Evolutionary conservation across 768 basidiomycete species (phyloP).

Genomic region (Tricholomella constricta): DNA sequence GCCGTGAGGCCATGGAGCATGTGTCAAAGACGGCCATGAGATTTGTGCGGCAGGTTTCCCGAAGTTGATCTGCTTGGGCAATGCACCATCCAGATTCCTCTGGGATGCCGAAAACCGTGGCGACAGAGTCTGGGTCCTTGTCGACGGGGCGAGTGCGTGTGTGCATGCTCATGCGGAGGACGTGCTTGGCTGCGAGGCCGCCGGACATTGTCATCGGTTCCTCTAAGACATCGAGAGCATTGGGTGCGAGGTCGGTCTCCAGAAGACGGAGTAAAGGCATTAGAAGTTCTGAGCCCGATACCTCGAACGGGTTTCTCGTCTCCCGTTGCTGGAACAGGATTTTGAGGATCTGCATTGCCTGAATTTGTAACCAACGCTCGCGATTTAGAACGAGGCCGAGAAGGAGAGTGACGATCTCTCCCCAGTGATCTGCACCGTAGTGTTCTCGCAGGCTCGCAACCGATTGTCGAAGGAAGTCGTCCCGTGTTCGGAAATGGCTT

Average conservation of each 20-base stretch:
- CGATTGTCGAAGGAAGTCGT: conserved; percentile 92
- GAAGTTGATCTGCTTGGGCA: conserved; percentile 61
- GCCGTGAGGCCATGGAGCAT: conserved; percentile 68
- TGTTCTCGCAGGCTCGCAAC: conserved; percentile 84
- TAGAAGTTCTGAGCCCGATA: conserved; percentile 81
- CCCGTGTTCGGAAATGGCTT: conserved; percentile 84
- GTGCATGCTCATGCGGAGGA: conserved; percentile 92
- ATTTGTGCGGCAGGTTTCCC: conserved; percentile 70
- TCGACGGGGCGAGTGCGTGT: conserved; percentile 39
- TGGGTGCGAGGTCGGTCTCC: conserved; percentile 81
- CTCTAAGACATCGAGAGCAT: conserved; percentile 92
- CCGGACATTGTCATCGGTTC: conserved; percentile 82
- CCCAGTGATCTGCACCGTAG: conserved; percentile 74
- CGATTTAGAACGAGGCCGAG: conserved; percentile 84
- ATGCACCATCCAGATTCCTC: conserved; percentile 88
- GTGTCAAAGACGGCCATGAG: conserved; percentile 86
- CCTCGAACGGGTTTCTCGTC: conserved; percentile 69
- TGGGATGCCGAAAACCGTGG: conserved; percentile 81
- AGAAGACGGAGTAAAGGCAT: conserved; percentile 89
- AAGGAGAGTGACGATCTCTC: conserved; percentile 82
- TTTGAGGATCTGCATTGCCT: conserved; percentile 87
- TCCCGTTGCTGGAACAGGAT: conserved; percentile 86
- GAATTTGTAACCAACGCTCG: conserved; percentile 78
- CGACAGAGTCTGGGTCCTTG: conserved; percentile 52
- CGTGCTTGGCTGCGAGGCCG: conserved; percentile 78